These are phyloP conservation scores for Byssothecium circinans DNA, from an alignment of 2,329 filamentous ascomycete genomes.

Conservation along the genomic window DNA sequence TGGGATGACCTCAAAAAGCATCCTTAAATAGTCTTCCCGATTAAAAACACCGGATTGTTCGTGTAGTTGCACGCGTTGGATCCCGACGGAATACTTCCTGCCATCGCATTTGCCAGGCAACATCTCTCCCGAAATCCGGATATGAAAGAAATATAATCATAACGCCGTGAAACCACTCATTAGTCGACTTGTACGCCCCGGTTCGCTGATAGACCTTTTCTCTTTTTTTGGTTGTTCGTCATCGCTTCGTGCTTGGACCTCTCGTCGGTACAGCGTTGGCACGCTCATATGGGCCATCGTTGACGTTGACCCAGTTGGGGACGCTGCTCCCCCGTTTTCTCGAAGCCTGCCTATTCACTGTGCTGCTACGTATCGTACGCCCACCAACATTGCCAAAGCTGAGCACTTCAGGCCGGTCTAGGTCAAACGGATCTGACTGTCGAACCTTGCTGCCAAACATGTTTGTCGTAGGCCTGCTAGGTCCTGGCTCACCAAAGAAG, in stretches of 20 bases:
- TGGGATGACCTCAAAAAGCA: not conserved
- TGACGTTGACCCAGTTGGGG: conserved; percentile 30
- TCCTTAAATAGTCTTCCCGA: not conserved
- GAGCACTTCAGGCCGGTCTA: conserved; percentile 45
- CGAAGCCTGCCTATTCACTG: conserved; percentile 30
- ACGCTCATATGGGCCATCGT: conserved; percentile 22
- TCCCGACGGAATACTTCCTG: conserved; percentile 41
- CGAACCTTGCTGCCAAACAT: conserved; percentile 33
- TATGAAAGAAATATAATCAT: conserved; percentile 5
- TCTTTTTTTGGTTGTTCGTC: conserved; percentile 11
- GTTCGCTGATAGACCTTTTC: conserved; percentile 1
- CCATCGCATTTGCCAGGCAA: conserved; percentile 23
- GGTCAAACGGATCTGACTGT: conserved; percentile 46
- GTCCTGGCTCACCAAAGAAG: conserved; percentile 40
- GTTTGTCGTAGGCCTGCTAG: conserved; percentile 34
- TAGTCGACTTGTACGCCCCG: conserved; percentile 16
- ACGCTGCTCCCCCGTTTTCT: conserved; percentile 33
- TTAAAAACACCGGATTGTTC: not conserved
- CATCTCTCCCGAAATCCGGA: not conserved
- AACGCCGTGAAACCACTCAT: conserved; percentile 14
- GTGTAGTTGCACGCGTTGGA: conserved; percentile 18
- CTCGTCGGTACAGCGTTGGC: conserved; percentile 17
- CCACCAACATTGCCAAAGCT: conserved; percentile 35
- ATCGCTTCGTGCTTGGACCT: conserved; percentile 21
- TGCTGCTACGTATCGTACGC: conserved; percentile 29